phyloP scores from a whole-genome alignment of 2,329 filamentous ascomycete genomes.

The Elsinoe arachidis region DNA sequence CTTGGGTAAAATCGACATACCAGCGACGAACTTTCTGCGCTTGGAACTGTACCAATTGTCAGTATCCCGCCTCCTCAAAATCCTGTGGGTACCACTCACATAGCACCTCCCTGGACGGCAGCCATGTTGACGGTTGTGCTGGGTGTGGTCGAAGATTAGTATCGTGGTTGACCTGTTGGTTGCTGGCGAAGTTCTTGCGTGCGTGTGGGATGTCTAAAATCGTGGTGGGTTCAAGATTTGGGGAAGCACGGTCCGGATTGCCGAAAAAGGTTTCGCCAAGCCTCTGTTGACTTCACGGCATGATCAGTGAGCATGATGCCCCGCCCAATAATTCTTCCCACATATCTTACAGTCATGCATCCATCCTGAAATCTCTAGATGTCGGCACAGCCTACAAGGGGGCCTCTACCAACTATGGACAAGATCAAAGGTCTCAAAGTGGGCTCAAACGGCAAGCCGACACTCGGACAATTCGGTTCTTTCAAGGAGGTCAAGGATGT shows the following conservation, averaged over 20 bases:
- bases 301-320: constrained; percentile 1
- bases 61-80: constrained; percentile 5
- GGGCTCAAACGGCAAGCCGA: constrained; percentile 8
- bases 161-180: background rate
- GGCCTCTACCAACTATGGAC: constrained; percentile 3
- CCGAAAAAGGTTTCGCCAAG: background rate
- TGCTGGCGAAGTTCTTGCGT: constrained; percentile 4
- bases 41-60: constrained; percentile 56
- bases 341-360: background rate
- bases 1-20: constrained; percentile 23
- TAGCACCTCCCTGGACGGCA: constrained; percentile 23
- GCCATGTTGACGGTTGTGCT: constrained; percentile 29
- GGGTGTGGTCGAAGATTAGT: constrained; percentile 15
- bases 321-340: background rate
- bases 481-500: constrained; percentile 50
- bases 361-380: background rate
- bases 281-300: background rate
- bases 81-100: constrained; percentile 13
- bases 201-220: constrained; percentile 8
- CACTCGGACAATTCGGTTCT: constrained; percentile 3
- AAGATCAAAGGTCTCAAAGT: constrained; percentile 14
- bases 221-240: background rate
- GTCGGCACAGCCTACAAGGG: background rate
- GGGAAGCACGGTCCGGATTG: background rate
- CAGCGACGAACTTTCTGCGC: constrained; percentile 62